These are phyloP conservation scores for Harrya chromipes DNA, from an alignment of 768 basidiomycete species.

Conservation along the genomic window DNA sequence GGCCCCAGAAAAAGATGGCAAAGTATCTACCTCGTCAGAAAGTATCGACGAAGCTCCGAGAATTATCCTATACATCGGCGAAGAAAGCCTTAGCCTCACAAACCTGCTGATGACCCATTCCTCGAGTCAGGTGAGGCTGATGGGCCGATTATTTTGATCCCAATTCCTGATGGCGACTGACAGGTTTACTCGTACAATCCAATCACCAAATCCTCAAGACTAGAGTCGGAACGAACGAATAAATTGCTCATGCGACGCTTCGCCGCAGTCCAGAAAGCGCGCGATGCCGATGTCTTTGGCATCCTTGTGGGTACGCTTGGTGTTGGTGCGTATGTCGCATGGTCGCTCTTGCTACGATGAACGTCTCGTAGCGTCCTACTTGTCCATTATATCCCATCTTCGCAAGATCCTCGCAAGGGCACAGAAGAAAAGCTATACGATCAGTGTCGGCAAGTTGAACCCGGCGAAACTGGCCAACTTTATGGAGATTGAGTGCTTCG, in stretches of 20 bases:
- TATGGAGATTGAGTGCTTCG: slow-evolving; percentile 93
- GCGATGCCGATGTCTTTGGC: slow-evolving; percentile 91
- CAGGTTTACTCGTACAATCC: slow-evolving; percentile 84
- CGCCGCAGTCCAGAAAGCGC: slow-evolving; percentile 78
- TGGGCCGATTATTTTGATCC: not conserved
- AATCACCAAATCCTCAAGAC: slow-evolving; percentile 36
- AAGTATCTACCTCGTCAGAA: not conserved
- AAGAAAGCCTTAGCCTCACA: slow-evolving; percentile 74
- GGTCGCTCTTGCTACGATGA: not conserved
- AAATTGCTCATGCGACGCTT: slow-evolving; percentile 88
- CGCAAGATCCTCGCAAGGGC: slow-evolving; percentile 61
- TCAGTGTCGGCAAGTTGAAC: slow-evolving; percentile 92
- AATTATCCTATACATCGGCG: slow-evolving; percentile 63
- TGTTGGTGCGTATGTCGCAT: slow-evolving; percentile 53
- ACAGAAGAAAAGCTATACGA: slow-evolving; percentile 90
- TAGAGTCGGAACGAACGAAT: slow-evolving; percentile 72
- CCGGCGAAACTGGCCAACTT: slow-evolving; percentile 96
- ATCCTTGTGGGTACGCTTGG: slow-evolving; percentile 94
- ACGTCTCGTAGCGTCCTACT: slow-evolving; percentile 62
- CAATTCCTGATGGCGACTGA: not conserved
- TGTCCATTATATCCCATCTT: slow-evolving; percentile 81
- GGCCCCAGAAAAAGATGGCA: not conserved
- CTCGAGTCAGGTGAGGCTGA: slow-evolving; percentile 48
- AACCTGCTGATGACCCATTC: slow-evolving; percentile 87
- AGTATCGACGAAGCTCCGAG: not conserved